Evolutionary conservation across 1,284 basidiomycete genomes (phyloP), one percentile per base, ranked within the genome.

Genomic region (Tetrapyrgos nigripes): DNA sequence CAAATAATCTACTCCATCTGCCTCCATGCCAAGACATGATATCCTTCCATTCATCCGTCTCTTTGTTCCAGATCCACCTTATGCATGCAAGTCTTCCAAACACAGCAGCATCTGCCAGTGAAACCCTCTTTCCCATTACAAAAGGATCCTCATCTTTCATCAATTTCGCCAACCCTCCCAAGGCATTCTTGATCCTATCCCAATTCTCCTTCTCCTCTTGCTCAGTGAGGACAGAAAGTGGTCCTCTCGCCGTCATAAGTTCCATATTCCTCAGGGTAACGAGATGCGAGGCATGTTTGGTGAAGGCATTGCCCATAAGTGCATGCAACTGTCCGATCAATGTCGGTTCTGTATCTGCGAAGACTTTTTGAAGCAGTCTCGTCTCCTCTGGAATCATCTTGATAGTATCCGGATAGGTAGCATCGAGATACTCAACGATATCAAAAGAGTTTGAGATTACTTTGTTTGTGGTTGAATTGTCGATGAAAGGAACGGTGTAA

Each of bases 351-450:
- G 37, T 17, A 4, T 40, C 37, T 11, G 37, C 37, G 19, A 9
- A 40, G 6, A 40, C 37, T 5, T n/a, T 40, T 17, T 40, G 37
- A 9, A 40, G 37, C 13, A n/a, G 14, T 40, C 19, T 40, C 4
- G 37, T 40, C 19, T n/a, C 37, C 13, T 6, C 4, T 9, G 37
- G 37, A 17, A 40, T 40, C 8, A 40, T 11, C 19, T n/a, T 68
- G 31, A 73, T 53, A 17, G 66, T 68, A 37, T 69, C 64, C 3
- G 73, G 75, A 63, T 74, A 76, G 26, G 64, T 67, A 49, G 63
- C 50, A 54, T 76, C 74, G 60, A 76, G 66, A 54, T 73, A 75
- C 27, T 66, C 58, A 6, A 66, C 72, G 57, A 77, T 76, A 14
- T 53, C 44, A 3, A 50, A 13, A 4, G 74, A 73, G 29, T 74